A percentile compares a stretch with the other conserved stretches of the same genome.
phyloP scores from a whole-genome alignment of 2,329 filamentous ascomycete species.

The Diaporthe humulicola region DNA sequence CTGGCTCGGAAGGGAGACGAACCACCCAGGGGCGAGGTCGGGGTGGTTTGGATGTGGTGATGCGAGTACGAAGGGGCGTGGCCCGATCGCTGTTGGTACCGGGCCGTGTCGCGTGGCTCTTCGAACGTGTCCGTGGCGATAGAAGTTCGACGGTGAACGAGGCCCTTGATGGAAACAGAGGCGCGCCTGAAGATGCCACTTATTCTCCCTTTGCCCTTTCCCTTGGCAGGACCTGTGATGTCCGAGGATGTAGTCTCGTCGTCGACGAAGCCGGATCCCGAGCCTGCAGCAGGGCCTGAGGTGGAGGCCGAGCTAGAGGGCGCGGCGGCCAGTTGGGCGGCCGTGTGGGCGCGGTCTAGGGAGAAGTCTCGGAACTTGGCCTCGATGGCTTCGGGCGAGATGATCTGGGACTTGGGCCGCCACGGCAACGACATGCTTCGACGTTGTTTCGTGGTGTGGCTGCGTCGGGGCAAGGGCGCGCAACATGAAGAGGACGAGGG shows the following conservation, averaged over 20 bases:
- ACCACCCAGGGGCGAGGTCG: slow-evolving; percentile 36
- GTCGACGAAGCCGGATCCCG: slow-evolving; percentile 21
- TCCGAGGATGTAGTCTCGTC: slow-evolving; percentile 6
- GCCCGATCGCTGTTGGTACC: slow-evolving; percentile 38
- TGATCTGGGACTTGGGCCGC: slow-evolving; percentile 60
- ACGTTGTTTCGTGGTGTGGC: slow-evolving; percentile 37
- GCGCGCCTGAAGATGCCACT: slow-evolving; percentile 68
- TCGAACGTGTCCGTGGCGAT: slow-evolving; percentile 44
- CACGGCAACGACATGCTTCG: slow-evolving; percentile 65
- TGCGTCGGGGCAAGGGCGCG: slow-evolving; percentile 23
- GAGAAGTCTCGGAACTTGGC: slow-evolving; percentile 43
- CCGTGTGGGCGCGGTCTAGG: slow-evolving; percentile 47
- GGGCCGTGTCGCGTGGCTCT: slow-evolving; percentile 42
- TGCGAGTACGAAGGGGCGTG: slow-evolving; percentile 37
- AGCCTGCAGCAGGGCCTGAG: slow-evolving; percentile 31
- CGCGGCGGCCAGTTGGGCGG: slow-evolving; percentile 30
- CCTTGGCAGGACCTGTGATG: slow-evolving; percentile 23
- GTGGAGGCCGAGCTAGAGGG: slow-evolving; percentile 12
- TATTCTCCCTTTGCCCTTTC: slow-evolving; percentile 50
- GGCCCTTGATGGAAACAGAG: slow-evolving; percentile 66
- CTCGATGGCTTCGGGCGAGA: slow-evolving; percentile 49
- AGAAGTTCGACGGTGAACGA: slow-evolving; percentile 64
- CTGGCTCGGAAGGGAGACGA: slow-evolving; percentile 5
- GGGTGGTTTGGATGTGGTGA: slow-evolving; percentile 38
- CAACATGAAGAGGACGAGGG: slow-evolving; percentile 49